Base-by-base conservation (phyloP, 257 asterid species). In the Solanum bulbocastanum region DNA sequence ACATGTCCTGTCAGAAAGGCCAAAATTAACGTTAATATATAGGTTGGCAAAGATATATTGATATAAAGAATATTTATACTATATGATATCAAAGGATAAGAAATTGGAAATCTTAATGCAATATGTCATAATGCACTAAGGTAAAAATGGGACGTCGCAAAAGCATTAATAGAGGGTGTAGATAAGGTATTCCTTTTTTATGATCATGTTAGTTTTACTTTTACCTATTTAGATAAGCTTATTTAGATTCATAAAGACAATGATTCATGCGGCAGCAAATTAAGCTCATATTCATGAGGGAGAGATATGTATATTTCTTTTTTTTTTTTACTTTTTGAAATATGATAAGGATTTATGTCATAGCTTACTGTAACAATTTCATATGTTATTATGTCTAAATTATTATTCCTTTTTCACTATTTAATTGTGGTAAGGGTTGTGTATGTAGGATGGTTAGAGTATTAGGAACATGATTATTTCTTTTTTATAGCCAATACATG, bases 311-410 rank as follows among this genome's bases (percentile, higher is more conserved):
- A 4, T 11, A 23, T 5, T n/a, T 18, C 12, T 23, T 62, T n/a
- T 2, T n/a, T 4, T 4, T 4, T 8, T 0, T 23, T 30, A 4
- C 5, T n/a, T n/a, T 23, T n/a, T 10, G 8, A n/a, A n/a, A 65
- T 25, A 10, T 65, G 33, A n/a, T n/a, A n/a, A 65, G 72, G 33
- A 10, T n/a, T 5, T 66, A 66, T 6, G 20, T 32, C 33, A 25
- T 66, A 27, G 35, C 10, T 66, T 13, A 68, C 22, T 27, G 4
- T 27, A 68, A 68, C 20, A 66, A 27, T 15, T 66, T 25, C 16
- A 65, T 9, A 11, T 65, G 3, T 12, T 15, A 65, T 25, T 27
- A 65, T 13, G 16, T 4, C 16, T 27, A 66, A 13, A 18, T 66
- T 66, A 25, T 66, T 27, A 11, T 66, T 25, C 18, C 6, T 27